Percentiles rank a stretch among this genome's conserved stretches.
Evolutionary conservation across 148 eudicot species (phyloP).

Genomic region (Vaccinium macrocarpon): DNA sequence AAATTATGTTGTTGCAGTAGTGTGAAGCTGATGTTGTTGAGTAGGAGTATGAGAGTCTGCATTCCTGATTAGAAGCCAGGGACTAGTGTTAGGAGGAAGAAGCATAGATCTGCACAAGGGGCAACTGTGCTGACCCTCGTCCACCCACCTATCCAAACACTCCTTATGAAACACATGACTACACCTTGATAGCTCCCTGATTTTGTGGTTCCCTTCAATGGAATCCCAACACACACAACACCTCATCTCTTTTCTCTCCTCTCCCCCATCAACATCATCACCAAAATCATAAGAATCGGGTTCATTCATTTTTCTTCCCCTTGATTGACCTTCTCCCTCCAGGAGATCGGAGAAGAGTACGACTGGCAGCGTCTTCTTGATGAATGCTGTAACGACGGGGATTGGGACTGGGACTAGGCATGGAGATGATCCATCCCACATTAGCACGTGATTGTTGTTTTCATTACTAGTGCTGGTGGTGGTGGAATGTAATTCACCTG

Average conservation of each 20-base stretch:
- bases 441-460: conserved; percentile 8
- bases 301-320: not conserved
- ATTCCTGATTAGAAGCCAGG: conserved; percentile 14
- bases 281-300: not conserved
- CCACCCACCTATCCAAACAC: conserved; percentile 43
- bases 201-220: conserved; percentile 1
- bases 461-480: too few relatives aligned
- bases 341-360: not conserved
- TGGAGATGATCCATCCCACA: conserved; percentile 16
- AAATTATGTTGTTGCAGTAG: not conserved
- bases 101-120: conserved; percentile 45
- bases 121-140: conserved; percentile 31
- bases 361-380: conserved; percentile 15
- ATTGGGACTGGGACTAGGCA: conserved; percentile 18
- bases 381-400: not conserved
- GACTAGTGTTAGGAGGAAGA: conserved; percentile 26
- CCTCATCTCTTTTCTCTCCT: not conserved
- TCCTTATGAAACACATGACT: conserved; percentile 34
- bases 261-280: not conserved
- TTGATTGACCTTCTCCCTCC: not conserved
- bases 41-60: not conserved
- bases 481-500: not conserved
- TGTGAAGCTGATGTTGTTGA: not conserved
- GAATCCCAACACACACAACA: conserved; percentile 27
- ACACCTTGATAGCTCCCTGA: conserved; percentile 34